These are phyloP conservation scores for Schizophyllum amplum DNA, from an alignment of 1,284 basidiomycete genomes.

Conservation along the genomic window DNA sequence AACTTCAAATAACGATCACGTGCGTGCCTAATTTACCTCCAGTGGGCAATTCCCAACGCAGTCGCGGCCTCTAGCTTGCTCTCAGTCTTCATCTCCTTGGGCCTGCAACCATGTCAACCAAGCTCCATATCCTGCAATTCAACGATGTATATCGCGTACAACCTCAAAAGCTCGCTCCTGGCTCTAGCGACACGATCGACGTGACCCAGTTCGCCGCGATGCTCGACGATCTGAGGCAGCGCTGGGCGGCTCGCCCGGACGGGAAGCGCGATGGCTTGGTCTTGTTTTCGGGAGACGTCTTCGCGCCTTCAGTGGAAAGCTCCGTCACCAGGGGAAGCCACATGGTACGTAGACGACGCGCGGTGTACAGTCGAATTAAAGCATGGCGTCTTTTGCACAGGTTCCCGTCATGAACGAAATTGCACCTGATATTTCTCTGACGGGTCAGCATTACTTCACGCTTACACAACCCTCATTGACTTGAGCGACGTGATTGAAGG, in stretches of 20 bases:
- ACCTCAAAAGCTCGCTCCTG: constrained; percentile 54
- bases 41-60: background rate
- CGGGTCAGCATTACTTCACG: constrained; percentile 34
- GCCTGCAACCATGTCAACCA: constrained; percentile 9
- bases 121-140: constrained; percentile 41
- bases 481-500: constrained; percentile 39
- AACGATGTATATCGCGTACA: constrained; percentile 74
- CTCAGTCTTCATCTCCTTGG: background rate
- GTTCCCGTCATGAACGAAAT: constrained; percentile 77
- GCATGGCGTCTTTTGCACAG: constrained; percentile 24
- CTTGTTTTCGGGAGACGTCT: constrained; percentile 85
- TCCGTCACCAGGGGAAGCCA: constrained; percentile 86
- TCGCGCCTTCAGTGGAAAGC: constrained; percentile 81
- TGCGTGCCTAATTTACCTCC: background rate
- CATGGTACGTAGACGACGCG: constrained; percentile 49
- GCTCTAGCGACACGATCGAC: constrained; percentile 55
- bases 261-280: constrained; percentile 64
- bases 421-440: constrained; percentile 58
- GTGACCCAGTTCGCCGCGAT: constrained; percentile 67
- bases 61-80: background rate
- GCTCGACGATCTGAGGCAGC: constrained; percentile 45
- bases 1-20: background rate
- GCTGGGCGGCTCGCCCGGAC: constrained; percentile 41
- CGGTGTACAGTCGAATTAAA: background rate
- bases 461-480: constrained; percentile 33